These are phyloP conservation scores for Boletus rufocinnamomeus DNA, from an alignment of 768 basidiomycete genomes.

Conservation along the genomic window DNA sequence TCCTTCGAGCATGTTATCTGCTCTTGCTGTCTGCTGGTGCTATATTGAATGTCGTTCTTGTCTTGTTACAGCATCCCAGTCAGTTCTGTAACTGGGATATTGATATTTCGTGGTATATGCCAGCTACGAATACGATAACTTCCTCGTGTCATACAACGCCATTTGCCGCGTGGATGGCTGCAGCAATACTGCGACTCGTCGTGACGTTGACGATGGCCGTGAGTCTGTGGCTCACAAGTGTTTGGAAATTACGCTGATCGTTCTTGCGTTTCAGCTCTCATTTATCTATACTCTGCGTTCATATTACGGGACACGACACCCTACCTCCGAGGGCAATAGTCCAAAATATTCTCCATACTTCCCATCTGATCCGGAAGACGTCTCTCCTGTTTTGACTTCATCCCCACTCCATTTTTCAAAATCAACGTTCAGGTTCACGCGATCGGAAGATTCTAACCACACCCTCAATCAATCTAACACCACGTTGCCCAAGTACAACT, in stretches of 20 bases:
- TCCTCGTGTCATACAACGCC: slow-evolving; percentile 18
- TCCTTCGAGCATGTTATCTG: slow-evolving; percentile 46
- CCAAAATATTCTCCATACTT: slow-evolving; percentile 20
- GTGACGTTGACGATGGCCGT: slow-evolving; percentile 57
- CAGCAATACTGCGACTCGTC: slow-evolving; percentile 53
- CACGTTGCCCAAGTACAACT: slow-evolving; percentile 30
- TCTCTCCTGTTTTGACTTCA: slow-evolving; percentile 20
- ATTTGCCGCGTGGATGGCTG: slow-evolving; percentile 57
- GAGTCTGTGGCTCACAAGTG: slow-evolving; percentile 31
- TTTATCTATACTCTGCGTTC: slow-evolving; percentile 24
- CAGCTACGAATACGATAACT: slow-evolving; percentile 24
- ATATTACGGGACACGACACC: slow-evolving; percentile 24
- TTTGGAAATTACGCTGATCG: slow-evolving; percentile 7
- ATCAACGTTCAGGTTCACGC: slow-evolving; percentile 14
- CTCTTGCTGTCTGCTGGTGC: slow-evolving; percentile 54
- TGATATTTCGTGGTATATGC: slow-evolving; percentile 65
- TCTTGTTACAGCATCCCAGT: slow-evolving; percentile 53
- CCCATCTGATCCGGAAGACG: slow-evolving; percentile 24
- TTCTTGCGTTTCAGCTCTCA: slow-evolving; percentile 18
- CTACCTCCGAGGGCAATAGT: slow-evolving; percentile 7
- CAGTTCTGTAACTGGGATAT: slow-evolving; percentile 63
- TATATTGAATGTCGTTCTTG: slow-evolving; percentile 54
- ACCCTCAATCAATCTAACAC: slow-evolving; percentile 23
- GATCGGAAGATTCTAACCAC: slow-evolving; percentile 23
- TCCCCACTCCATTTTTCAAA: slow-evolving; percentile 16